Evolutionary conservation across 2,329 filamentous ascomycete genomes (phyloP).

Genomic region (Colletotrichum falcatum): DNA sequence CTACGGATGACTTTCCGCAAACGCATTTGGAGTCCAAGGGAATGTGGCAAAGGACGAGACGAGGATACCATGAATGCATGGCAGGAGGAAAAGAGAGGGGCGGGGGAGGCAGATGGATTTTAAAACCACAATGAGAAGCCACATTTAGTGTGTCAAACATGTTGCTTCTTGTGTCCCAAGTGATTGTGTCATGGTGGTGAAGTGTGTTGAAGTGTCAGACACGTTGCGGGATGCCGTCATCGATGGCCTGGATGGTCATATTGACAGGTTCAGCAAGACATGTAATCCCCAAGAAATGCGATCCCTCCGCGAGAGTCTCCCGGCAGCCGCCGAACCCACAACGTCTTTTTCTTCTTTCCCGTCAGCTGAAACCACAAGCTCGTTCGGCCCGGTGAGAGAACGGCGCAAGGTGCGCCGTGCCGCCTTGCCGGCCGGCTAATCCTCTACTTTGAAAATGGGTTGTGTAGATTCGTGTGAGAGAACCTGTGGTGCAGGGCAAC

Average conservation of each 20-base stretch:
- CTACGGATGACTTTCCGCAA: conserved; percentile 34
- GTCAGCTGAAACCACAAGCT: background rate
- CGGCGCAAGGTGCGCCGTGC: background rate
- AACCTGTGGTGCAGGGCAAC: too few species aligned
- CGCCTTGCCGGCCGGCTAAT: background rate
- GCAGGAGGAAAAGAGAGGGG: conserved; percentile 8
- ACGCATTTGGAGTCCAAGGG: conserved; percentile 36
- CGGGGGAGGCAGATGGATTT: conserved; percentile 28
- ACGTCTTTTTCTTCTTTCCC: background rate
- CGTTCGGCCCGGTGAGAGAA: background rate
- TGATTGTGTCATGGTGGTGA: background rate
- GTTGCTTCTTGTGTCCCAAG: background rate
- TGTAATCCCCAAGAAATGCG: background rate
- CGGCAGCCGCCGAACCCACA: background rate
- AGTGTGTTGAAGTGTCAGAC: background rate
- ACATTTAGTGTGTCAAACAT: conserved; percentile 23
- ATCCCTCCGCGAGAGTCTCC: background rate
- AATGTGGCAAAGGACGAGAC: conserved; percentile 21
- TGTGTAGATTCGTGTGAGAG: too few species aligned
- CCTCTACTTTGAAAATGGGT: too few species aligned
- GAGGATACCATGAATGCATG: conserved; percentile 39
- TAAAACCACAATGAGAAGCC: conserved; percentile 24
- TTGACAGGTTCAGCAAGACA: background rate
- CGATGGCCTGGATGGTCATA: background rate
- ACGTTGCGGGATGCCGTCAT: background rate